These are phyloP conservation scores for Aspergillus sp. DNA, from an alignment of 2,329 filamentous ascomycete species.

Conservation along the genomic window DNA sequence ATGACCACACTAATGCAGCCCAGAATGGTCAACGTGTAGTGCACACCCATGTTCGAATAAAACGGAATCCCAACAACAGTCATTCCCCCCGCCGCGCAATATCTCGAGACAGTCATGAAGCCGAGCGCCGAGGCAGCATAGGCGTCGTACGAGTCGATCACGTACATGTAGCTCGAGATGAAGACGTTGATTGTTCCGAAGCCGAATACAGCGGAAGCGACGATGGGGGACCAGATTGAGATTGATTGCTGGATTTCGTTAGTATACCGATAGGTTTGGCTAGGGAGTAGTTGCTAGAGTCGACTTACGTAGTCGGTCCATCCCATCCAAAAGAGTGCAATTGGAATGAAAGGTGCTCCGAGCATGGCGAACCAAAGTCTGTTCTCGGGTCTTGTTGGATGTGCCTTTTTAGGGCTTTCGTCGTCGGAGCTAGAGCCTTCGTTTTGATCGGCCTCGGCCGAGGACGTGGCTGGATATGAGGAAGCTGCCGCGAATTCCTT, in stretches of 20 bases:
- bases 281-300: background rate
- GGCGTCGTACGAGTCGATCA: conserved; percentile 61
- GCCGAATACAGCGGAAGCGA: conserved; percentile 58
- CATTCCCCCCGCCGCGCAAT: conserved; percentile 47
- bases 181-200: conserved; percentile 56
- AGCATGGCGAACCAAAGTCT: conserved; percentile 61
- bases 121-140: conserved; percentile 57
- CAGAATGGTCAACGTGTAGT: conserved; percentile 50
- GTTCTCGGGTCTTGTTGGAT: conserved; percentile 53
- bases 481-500: conserved; percentile 48
- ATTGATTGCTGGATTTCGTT: conserved; percentile 41
- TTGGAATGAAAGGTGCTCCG: conserved; percentile 55
- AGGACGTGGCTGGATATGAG: background rate
- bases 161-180: conserved; percentile 60
- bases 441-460: background rate
- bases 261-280: background rate
- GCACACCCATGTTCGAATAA: conserved; percentile 48
- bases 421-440: background rate
- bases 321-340: conserved; percentile 63
- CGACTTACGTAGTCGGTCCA: conserved; percentile 51
- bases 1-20: conserved; percentile 44
- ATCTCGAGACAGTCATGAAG: conserved; percentile 49
- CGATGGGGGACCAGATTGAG: conserved; percentile 57
- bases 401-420: background rate
- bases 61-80: conserved; percentile 42